A percentile compares a stretch with the other conserved stretches of the same genome.
phyloP scores from a whole-genome alignment of 495 filamentous ascomycete species.

The Pseudoneurospora amorphoporcata region DNA sequence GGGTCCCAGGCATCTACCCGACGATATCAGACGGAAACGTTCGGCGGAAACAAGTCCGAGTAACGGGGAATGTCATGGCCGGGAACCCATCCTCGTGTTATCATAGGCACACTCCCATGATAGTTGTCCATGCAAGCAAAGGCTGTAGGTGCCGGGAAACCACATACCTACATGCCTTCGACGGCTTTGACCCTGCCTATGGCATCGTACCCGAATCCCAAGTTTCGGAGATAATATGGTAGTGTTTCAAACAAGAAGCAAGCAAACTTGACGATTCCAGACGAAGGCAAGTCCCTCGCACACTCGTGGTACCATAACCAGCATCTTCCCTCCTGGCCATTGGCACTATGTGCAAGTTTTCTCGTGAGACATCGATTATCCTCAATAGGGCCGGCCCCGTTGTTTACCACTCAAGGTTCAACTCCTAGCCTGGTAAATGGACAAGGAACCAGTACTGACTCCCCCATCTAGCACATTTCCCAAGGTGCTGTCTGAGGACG shows the following conservation, averaged over 20 bases:
- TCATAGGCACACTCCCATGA: not conserved
- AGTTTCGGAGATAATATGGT: no score
- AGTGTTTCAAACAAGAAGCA: not conserved
- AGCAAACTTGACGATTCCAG: not conserved
- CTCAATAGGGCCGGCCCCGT: not conserved
- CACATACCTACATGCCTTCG: no score
- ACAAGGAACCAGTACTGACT: not conserved
- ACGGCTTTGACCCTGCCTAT: no score
- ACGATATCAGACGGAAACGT: not conserved
- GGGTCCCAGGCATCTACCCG: not conserved
- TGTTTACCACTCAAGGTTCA: not conserved
- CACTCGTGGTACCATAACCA: not conserved
- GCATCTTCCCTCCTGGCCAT: not conserved
- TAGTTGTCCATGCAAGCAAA: not conserved
- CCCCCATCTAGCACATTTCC: not conserved
- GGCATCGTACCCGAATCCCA: no score
- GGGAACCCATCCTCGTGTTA: not conserved
- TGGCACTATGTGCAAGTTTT: not conserved
- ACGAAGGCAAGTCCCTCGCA: not conserved
- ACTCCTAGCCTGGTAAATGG: not conserved
- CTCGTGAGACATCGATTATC: not conserved
- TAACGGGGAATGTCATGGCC: not conserved
- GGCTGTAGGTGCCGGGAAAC: no score
- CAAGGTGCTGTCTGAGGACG: not conserved
- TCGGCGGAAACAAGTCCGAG: not conserved